These are phyloP conservation scores for Candida pseudocylindracea DNA, from an alignment of 1,139 yeast species.

Conservation along the genomic window DNA sequence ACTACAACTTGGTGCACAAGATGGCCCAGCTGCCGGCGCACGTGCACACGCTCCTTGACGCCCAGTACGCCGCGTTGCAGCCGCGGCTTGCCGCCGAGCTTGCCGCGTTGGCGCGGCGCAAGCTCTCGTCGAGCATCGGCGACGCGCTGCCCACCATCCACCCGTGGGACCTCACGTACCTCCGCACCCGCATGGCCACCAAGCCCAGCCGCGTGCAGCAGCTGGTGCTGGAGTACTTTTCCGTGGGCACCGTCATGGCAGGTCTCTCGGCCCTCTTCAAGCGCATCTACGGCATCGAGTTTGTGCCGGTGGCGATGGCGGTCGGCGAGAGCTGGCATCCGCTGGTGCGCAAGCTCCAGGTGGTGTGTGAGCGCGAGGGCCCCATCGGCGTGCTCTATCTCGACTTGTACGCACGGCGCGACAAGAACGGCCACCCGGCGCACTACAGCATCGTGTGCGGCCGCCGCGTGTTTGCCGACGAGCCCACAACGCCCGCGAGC, in stretches of 20 bases:
- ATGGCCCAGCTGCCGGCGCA: conserved; percentile 74
- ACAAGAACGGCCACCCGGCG: conserved; percentile 36
- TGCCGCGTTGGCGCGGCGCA: neutral
- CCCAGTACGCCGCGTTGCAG: conserved; percentile 20
- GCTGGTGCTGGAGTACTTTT: conserved; percentile 35
- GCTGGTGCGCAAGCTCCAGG: conserved; percentile 63
- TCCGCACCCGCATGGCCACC: conserved; percentile 9
- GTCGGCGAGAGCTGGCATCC: conserved; percentile 75
- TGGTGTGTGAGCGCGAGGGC: conserved; percentile 10
- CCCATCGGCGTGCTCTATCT: conserved; percentile 18
- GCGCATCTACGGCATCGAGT: conserved; percentile 50
- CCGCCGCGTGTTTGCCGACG: no score
- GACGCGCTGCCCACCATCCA: conserved; percentile 25
- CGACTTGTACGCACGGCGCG: conserved; percentile 14
- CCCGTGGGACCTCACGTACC: conserved; percentile 89
- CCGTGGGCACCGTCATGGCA: conserved; percentile 70
- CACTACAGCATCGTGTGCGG: conserved; percentile 89
- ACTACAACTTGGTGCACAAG: conserved; percentile 70
- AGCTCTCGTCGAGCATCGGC: conserved; percentile 8
- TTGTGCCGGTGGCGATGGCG: conserved; percentile 40
- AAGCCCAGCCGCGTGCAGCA: conserved; percentile 1
- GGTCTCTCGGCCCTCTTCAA: conserved; percentile 60
- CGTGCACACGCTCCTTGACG: conserved; percentile 44
- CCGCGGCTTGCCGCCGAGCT: conserved; percentile 4
- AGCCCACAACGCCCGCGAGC: conserved; percentile 1